Evolutionary conservation across 2,329 filamentous ascomycete genomes (phyloP).

Genomic region (Corniculantispora saksenae): DNA sequence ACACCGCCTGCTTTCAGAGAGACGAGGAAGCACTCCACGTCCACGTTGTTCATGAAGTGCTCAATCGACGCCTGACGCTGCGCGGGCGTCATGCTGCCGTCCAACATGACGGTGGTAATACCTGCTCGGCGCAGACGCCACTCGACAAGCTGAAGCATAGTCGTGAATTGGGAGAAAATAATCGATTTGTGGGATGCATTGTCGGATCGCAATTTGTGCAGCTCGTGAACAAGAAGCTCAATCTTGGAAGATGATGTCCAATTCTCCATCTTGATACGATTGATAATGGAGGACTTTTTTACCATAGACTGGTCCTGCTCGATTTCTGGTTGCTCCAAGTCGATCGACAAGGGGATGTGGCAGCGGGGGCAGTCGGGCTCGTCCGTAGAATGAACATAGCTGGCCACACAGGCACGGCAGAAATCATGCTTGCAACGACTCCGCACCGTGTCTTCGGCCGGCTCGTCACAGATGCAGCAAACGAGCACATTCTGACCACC

Average conservation of each 20-base stretch:
- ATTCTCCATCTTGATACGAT: conserved; percentile 97
- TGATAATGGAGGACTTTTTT: conserved; percentile 97
- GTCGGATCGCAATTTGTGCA: conserved; percentile 88
- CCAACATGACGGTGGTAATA: conserved; percentile 97
- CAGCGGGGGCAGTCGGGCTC: conserved; percentile 83
- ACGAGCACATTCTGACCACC: conserved; percentile 88
- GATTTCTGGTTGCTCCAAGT: conserved; percentile 92
- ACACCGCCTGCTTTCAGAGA: conserved; percentile 96
- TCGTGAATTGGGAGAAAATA: conserved; percentile 96
- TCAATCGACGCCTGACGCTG: conserved; percentile 93
- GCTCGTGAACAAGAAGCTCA: conserved; percentile 89
- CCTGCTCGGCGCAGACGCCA: conserved; percentile 96
- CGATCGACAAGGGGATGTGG: conserved; percentile 85
- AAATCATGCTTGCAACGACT: conserved; percentile 88
- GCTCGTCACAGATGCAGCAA: conserved; percentile 94
- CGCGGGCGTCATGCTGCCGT: conserved; percentile 93
- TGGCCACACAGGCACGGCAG: conserved; percentile 43
- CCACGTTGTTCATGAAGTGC: conserved; percentile 92
- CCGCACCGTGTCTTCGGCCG: conserved; percentile 89
- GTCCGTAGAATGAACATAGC: conserved; percentile 73
- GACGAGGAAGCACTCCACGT: conserved; percentile 94
- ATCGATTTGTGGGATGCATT: conserved; percentile 95
- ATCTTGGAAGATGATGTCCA: conserved; percentile 99
- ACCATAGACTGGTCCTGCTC: conserved; percentile 84
- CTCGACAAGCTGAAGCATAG: conserved; percentile 95